phyloP scores from a whole-genome alignment of 2,329 filamentous ascomycete species.

The Pyricularia grisea region DNA sequence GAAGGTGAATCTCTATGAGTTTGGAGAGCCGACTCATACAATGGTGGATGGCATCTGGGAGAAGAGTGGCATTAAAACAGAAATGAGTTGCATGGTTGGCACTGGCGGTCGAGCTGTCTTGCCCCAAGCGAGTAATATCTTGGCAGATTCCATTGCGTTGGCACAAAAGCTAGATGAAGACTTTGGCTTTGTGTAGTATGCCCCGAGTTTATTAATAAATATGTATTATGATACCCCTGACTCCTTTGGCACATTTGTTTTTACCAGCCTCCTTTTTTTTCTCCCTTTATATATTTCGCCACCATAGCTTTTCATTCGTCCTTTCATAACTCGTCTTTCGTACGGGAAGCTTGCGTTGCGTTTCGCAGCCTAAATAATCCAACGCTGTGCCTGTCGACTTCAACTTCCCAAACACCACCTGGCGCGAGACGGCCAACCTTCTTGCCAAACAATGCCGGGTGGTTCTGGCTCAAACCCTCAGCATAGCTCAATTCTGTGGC shows the following conservation, averaged over 20 bases:
- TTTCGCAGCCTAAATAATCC: not conserved
- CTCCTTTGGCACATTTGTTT: too few relatives aligned
- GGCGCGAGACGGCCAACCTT: conserved; percentile 31
- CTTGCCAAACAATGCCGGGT: conserved; percentile 35
- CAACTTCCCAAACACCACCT: not conserved
- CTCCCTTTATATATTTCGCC: too few relatives aligned
- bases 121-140: too few relatives aligned
- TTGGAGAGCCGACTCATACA: conserved; percentile 26
- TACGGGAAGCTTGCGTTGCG: not conserved
- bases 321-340: not conserved
- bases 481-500: conserved; percentile 34
- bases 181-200: too few relatives aligned
- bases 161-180: too few relatives aligned
- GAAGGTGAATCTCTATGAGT: conserved; percentile 18
- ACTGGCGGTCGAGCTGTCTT: not conserved
- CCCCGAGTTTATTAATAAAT: too few relatives aligned
- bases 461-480: conserved; percentile 30
- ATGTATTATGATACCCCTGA: too few relatives aligned
- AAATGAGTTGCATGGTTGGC: conserved; percentile 27
- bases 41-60: conserved; percentile 29
- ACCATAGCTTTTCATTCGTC: too few relatives aligned
- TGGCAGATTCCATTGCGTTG: too few relatives aligned
- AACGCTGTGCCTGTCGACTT: not conserved
- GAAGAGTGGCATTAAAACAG: conserved; percentile 21
- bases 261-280: too few relatives aligned